Conservation (phyloP, 2,329 filamentous ascomycete genomes). For the Phialophora verrucosa region DNA sequence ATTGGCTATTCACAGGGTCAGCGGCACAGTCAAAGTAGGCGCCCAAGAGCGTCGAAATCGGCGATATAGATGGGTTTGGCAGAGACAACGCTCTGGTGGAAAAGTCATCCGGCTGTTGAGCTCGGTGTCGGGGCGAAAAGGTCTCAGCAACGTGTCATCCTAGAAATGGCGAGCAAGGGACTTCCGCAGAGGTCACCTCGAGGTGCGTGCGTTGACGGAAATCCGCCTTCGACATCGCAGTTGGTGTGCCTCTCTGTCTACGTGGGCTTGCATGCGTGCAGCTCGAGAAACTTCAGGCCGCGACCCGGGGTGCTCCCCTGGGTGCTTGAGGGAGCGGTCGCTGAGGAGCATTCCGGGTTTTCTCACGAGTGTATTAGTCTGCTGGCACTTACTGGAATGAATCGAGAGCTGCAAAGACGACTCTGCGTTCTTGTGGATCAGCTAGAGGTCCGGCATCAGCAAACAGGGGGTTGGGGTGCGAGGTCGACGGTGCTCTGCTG, state of each 20-base stretch:
- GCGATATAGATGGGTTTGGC: not conserved
- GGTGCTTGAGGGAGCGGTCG: too few relatives aligned
- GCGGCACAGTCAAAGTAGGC: conserved; percentile 6
- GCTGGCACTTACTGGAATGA: conserved; percentile 78
- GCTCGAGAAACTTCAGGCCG: too few relatives aligned
- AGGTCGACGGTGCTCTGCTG: not conserved
- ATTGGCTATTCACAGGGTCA: conserved; percentile 65
- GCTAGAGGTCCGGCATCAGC: conserved; percentile 66
- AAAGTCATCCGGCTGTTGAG: not conserved
- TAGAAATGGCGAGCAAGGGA: not conserved
- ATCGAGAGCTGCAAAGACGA: conserved; percentile 81
- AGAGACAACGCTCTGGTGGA: not conserved
- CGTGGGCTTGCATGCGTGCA: not conserved
- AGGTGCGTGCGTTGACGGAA: not conserved
- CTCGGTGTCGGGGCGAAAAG: not conserved
- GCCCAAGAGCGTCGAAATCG: not conserved
- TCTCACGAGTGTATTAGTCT: not conserved
- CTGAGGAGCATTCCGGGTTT: not conserved
- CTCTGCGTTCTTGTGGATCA: conserved; percentile 79
- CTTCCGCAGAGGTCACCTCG: not conserved
- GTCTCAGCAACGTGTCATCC: not conserved
- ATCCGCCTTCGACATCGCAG: not conserved
- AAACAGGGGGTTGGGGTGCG: conserved; percentile 26
- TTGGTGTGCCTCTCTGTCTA: too few relatives aligned
- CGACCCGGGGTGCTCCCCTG: too few relatives aligned